Evolutionary conservation across 805 yeast species (phyloP), one percentile per base, ranked within the genome.

Genomic region (Spathaspora girioi): DNA sequence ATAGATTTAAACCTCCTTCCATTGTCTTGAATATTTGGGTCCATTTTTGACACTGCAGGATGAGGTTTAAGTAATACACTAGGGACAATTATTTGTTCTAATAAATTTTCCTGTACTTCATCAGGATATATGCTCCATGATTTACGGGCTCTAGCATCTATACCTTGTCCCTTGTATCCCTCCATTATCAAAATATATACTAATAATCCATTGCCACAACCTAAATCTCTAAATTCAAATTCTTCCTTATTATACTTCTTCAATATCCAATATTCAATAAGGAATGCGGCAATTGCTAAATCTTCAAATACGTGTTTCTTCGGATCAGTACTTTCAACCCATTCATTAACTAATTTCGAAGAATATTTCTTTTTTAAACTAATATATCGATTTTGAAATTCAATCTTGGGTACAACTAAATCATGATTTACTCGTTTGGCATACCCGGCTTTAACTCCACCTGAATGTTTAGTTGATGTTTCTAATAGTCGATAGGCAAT

Each of bases 281-380:
- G 73, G 59, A 93, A 93, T 0, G 97, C 96, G 0, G 97, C 97
- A 58, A 93, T 92, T 3, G 97, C 96, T 49, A 93, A 80, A 65
- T 93, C 98, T 72, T 93, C 98, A 70, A 92, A 93, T 0, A 93
- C 97, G 69, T 93, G 98, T 65, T 93, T 93, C 59, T 86, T 81
- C 2, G 97, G 97, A 67, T 93, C 97, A 2, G 98, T 93, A 29
- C 86, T 83, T 68, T 93, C 98, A n/a, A 78, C 83, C 98, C 98
- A 93, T 56, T 78, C 79, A 41, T 84, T 88, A 11, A 91, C 91
- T 46, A 93, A 70, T 15, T 71, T 67, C 26, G 84, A 81, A 0
- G 96, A 89, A 65, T 92, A 87, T 66, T 85, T 87, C 65, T 87
- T 88, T 68, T 93, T 93, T 60, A 93, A 74, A 18, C 80, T 73